phyloP scores from a whole-genome alignment of 352 stramenopile genomes.

The Globisporangium rhizosaccharum region DNA sequence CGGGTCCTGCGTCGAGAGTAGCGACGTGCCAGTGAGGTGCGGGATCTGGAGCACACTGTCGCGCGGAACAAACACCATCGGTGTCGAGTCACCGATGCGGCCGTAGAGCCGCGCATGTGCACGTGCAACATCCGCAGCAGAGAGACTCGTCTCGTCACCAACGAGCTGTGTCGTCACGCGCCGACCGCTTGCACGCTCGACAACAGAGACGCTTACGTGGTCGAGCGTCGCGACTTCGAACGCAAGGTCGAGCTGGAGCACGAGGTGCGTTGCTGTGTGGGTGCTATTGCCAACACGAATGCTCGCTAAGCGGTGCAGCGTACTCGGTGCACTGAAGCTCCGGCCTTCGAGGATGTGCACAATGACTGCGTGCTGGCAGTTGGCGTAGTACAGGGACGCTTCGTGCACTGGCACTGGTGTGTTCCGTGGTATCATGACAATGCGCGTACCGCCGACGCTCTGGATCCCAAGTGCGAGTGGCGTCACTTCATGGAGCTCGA shows the following conservation, averaged over 20 bases:
- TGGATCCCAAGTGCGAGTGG: constrained; percentile 28
- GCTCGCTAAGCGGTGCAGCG: constrained; percentile 17
- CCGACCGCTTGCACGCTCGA: neutral
- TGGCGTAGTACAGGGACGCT: constrained; percentile 29
- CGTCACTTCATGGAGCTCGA: constrained; percentile 21
- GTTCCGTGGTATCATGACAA: constrained; percentile 21
- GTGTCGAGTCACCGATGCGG: constrained; percentile 6
- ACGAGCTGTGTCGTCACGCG: constrained; percentile 10
- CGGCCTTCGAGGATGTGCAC: constrained; percentile 29
- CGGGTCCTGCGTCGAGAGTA: constrained; percentile 8
- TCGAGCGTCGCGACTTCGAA: constrained; percentile 22
- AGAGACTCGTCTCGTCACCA: constrained; percentile 26
- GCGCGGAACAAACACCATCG: constrained; percentile 5
- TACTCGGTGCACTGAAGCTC: neutral
- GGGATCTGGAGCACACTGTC: constrained; percentile 13
- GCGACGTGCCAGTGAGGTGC: constrained; percentile 7
- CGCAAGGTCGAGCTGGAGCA: constrained; percentile 29
- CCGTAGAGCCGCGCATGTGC: constrained; percentile 13
- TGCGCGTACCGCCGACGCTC: constrained; percentile 21
- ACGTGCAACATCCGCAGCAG: constrained; percentile 18
- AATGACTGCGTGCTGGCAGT: constrained; percentile 20
- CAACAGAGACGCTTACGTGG: constrained; percentile 15
- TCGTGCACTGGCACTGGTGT: constrained; percentile 19
- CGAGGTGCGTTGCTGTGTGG: constrained; percentile 16
- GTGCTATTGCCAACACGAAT: constrained; percentile 19